Conservation (phyloP, 2,329 filamentous ascomycete genomes). For the Chrysoporthe puriensis region DNA sequence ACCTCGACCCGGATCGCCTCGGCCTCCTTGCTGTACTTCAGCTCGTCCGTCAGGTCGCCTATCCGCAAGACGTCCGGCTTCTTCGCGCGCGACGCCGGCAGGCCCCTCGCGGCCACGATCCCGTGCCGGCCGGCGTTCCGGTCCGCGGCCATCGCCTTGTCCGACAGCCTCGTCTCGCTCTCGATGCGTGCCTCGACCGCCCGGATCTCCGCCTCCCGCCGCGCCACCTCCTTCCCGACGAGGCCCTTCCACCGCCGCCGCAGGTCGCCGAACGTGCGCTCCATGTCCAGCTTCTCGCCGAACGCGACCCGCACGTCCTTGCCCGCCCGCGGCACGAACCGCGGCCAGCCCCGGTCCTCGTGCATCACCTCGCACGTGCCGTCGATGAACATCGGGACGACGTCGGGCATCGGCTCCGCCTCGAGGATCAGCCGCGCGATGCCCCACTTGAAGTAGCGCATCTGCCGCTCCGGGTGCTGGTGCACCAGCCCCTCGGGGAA, state of each 20-base stretch:
- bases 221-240: constrained; percentile 56
- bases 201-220: constrained; percentile 39
- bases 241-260: constrained; percentile 74
- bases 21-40: constrained; percentile 75
- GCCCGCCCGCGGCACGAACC: constrained; percentile 76
- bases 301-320: constrained; percentile 75
- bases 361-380: constrained; percentile 88
- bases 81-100: constrained; percentile 29
- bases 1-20: constrained; percentile 78
- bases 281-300: constrained; percentile 75
- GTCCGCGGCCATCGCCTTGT: constrained; percentile 15
- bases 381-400: constrained; percentile 94
- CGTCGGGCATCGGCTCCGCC: constrained; percentile 80
- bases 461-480: constrained; percentile 75
- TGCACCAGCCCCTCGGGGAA: constrained; percentile 96
- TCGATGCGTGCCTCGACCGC: constrained; percentile 17
- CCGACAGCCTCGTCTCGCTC: background rate
- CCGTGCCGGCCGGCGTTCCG: constrained; percentile 24
- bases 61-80: constrained; percentile 33
- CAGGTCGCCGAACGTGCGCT: constrained; percentile 77
- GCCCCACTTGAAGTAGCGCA: constrained; percentile 99
- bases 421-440: constrained; percentile 90
- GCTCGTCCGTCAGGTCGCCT: constrained; percentile 66
- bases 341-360: constrained; percentile 77
- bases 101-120: constrained; percentile 16